A percentile compares a stretch with the other conserved stretches of the same genome.
phyloP scores from a whole-genome alignment of 176 grass and related monocot genomes.

The Secale cereale region DNA sequence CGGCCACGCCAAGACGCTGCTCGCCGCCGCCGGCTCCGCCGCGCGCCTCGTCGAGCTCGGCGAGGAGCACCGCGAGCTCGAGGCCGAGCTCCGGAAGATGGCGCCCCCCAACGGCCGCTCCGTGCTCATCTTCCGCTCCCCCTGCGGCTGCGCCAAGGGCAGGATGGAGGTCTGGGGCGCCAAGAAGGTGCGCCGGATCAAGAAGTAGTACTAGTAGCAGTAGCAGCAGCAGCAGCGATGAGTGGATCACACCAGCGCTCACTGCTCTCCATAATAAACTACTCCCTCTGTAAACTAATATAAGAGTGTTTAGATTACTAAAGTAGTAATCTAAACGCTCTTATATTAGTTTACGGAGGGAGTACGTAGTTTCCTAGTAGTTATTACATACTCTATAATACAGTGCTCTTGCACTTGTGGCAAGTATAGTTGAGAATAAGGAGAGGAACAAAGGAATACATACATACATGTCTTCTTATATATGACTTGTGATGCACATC shows the following conservation, averaged over 20 bases:
- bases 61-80: constrained; percentile 71
- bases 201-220: constrained; percentile 59
- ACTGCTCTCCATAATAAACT: not conserved
- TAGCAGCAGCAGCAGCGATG: no score
- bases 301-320: no score
- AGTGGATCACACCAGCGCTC: not conserved
- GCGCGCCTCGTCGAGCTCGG: constrained; percentile 41
- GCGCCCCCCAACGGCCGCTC: constrained; percentile 71
- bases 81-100: constrained; percentile 92
- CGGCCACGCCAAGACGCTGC: constrained; percentile 8
- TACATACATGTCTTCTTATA: constrained; percentile 14
- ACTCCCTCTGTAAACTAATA: no score
- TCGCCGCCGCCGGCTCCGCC: constrained; percentile 28
- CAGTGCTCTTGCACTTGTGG: constrained; percentile 27
- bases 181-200: constrained; percentile 81
- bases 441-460: constrained; percentile 26
- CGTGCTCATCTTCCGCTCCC: constrained; percentile 69
- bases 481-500: not conserved
- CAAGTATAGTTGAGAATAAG: constrained; percentile 20
- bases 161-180: constrained; percentile 82
- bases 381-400: constrained; percentile 18
- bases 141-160: constrained; percentile 66
- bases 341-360: no score
- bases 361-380: not conserved
- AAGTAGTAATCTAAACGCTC: no score